Percentiles rank a stretch among this genome's conserved stretches.
These are phyloP conservation scores for Trifolium dubium DNA, from an alignment of 306 rosid genomes.

Conservation along the genomic window DNA sequence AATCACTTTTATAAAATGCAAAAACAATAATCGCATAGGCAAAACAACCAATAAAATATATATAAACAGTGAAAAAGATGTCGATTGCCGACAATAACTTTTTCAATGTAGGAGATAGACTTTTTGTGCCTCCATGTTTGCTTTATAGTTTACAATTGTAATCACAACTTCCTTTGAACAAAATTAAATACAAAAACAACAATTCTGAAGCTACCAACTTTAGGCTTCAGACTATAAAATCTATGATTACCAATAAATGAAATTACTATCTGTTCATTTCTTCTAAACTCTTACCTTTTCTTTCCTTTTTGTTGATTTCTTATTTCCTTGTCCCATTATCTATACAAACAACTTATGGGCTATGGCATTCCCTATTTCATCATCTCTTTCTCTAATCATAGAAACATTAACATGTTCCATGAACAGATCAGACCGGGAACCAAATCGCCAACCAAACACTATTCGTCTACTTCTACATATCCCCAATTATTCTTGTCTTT, in stretches of 20 bases:
- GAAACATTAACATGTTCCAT: slow-evolving; percentile 39
- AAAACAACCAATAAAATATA: slow-evolving; percentile 7
- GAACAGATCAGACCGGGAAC: slow-evolving; percentile 42
- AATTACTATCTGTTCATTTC: slow-evolving; percentile 67
- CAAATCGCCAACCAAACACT: slow-evolving; percentile 21
- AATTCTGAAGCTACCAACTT: slow-evolving; percentile 45
- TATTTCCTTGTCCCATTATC: slow-evolving; percentile 52
- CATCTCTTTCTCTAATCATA: slow-evolving; percentile 42
- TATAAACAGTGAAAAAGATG: slow-evolving; percentile 12
- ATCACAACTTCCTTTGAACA: slow-evolving; percentile 19
- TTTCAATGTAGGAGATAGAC: slow-evolving; percentile 5
- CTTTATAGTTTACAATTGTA: slow-evolving; percentile 34
- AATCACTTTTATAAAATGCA: neutral
- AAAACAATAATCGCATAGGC: neutral
- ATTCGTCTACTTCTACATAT: slow-evolving; percentile 44
- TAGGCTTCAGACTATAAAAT: slow-evolving; percentile 39
- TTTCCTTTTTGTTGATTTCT: slow-evolving; percentile 40
- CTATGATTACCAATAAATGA: slow-evolving; percentile 72
- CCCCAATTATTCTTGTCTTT: slow-evolving; percentile 67
- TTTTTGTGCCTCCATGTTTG: slow-evolving; percentile 30
- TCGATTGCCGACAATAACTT: neutral
- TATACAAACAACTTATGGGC: slow-evolving; percentile 47
- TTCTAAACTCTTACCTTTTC: slow-evolving; percentile 45
- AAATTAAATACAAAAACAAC: slow-evolving; percentile 29
- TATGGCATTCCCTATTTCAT: slow-evolving; percentile 35